Evolutionary conservation across 805 yeast genomes (phyloP).

Genomic region (Cyberlindnera bimundalis): DNA sequence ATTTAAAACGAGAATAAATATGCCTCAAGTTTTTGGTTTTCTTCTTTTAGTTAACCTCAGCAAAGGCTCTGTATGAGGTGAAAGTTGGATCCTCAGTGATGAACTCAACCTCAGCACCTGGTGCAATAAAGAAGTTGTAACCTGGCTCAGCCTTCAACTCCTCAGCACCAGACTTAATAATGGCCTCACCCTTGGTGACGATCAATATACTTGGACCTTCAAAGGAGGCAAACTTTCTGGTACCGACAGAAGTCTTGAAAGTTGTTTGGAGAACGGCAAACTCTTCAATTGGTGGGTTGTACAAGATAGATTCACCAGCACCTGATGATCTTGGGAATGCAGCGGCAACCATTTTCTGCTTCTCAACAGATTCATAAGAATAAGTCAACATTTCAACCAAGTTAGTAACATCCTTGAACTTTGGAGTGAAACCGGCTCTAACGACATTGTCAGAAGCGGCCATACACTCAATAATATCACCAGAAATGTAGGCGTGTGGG

Average conservation of each 20-base stretch:
- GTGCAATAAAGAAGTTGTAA: slow-evolving; percentile 80
- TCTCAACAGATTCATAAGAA: slow-evolving; percentile 81
- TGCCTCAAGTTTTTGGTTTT: too few species aligned
- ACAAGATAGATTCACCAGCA: slow-evolving; percentile 62
- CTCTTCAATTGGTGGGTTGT: slow-evolving; percentile 96
- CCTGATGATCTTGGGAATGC: slow-evolving; percentile 52
- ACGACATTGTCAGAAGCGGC: slow-evolving; percentile 98
- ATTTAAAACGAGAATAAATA: too few species aligned
- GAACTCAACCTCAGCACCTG: slow-evolving; percentile 64
- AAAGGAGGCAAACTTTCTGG: slow-evolving; percentile 56
- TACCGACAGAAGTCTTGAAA: slow-evolving; percentile 47
- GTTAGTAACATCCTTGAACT: slow-evolving; percentile 91
- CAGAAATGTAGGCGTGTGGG: slow-evolving; percentile 96
- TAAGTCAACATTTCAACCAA: slow-evolving; percentile 91
- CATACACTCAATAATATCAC: slow-evolving; percentile 99
- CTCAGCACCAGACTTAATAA: slow-evolving; percentile 39
- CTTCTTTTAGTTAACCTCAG: slow-evolving; percentile 48
- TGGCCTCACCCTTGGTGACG: slow-evolving; percentile 78
- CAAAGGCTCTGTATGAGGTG: slow-evolving; percentile 87
- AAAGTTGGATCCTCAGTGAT: slow-evolving; percentile 50
- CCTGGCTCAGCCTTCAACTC: slow-evolving; percentile 61
- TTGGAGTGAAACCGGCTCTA: slow-evolving; percentile 99
- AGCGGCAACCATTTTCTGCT: slow-evolving; percentile 82
- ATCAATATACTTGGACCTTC: slow-evolving; percentile 88
- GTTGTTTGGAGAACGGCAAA: slow-evolving; percentile 88